Conservation (phyloP, 2,329 filamentous ascomycete genomes). For the Paraphoma chrysanthemicola region DNA sequence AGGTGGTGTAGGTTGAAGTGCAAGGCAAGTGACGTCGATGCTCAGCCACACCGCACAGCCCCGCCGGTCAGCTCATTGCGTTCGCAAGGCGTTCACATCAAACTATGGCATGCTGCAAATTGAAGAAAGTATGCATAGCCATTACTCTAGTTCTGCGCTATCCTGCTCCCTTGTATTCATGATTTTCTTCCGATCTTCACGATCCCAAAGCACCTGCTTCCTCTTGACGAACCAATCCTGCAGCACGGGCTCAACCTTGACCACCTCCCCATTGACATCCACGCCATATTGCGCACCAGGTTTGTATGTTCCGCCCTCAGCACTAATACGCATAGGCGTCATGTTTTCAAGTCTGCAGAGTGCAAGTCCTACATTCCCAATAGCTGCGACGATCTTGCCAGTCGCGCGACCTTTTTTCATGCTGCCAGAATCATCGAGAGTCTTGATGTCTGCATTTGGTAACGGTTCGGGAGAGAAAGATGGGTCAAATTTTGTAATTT, state of each 20-base stretch:
- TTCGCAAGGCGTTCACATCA: constrained; percentile 1
- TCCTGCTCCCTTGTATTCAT: constrained; percentile 20
- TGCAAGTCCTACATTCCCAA: constrained; percentile 87
- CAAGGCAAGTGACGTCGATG: constrained; percentile 10
- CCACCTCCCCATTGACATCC: constrained; percentile 18
- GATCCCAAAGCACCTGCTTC: constrained; percentile 39
- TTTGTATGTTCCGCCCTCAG: constrained; percentile 67
- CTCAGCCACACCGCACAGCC: constrained; percentile 35
- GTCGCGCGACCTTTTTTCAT: constrained; percentile 66
- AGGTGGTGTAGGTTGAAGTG: neutral
- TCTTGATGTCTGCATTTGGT: constrained; percentile 61
- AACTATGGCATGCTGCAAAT: neutral
- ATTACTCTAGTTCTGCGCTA: constrained; percentile 9
- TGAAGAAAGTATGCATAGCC: neutral
- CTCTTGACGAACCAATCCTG: constrained; percentile 72
- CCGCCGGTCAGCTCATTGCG: constrained; percentile 11
- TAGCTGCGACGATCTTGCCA: constrained; percentile 79
- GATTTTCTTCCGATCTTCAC: neutral
- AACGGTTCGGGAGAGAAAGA: constrained; percentile 47
- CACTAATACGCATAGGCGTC: constrained; percentile 79
- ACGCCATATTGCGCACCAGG: constrained; percentile 61
- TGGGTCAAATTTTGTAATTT: constrained; percentile 29
- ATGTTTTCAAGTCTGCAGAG: constrained; percentile 89
- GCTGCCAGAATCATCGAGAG: constrained; percentile 52
- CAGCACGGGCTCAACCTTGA: constrained; percentile 69